These are phyloP conservation scores for Amorphotheca resinae DNA, from an alignment of 495 filamentous ascomycete genomes.

Conservation along the genomic window DNA sequence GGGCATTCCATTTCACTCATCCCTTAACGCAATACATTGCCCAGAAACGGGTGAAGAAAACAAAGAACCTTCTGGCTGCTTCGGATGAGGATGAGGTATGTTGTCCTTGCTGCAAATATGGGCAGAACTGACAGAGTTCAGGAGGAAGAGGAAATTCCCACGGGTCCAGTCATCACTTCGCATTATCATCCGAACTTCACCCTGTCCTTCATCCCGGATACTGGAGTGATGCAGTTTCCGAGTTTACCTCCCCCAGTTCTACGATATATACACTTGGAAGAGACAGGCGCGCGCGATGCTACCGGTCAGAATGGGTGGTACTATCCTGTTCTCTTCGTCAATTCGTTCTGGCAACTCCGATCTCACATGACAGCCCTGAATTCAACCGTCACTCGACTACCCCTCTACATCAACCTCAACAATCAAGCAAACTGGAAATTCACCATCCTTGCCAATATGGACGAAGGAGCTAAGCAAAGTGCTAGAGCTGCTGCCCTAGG, in stretches of 20 bases:
- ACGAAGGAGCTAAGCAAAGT: conserved; percentile 73
- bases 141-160: conserved; percentile 30
- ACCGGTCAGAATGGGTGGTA: conserved; percentile 92
- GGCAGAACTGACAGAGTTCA: conserved; percentile 13
- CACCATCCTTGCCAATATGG: conserved; percentile 66
- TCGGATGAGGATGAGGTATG: conserved; percentile 35
- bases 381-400: conserved; percentile 73
- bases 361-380: conserved; percentile 87
- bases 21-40: conserved; percentile 79
- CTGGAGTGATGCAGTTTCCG: conserved; percentile 52
- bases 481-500: conserved; percentile 49
- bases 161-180: conserved; percentile 56
- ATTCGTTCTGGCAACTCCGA: conserved; percentile 94
- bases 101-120: neutral
- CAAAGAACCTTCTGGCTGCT: conserved; percentile 69
- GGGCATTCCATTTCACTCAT: conserved; percentile 71
- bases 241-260: conserved; percentile 60
- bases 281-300: conserved; percentile 57
- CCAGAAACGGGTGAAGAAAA: conserved; percentile 86
- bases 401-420: conserved; percentile 72
- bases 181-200: conserved; percentile 97
- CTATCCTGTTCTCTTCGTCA: conserved; percentile 82
- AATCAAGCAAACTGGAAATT: conserved; percentile 89
- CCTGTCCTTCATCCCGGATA: conserved; percentile 73
- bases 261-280: conserved; percentile 67